Percentiles rank a stretch among this genome's conserved stretches.
Conservation (phyloP, 176 grass and related monocot genomes). For the Musa beccarii region DNA sequence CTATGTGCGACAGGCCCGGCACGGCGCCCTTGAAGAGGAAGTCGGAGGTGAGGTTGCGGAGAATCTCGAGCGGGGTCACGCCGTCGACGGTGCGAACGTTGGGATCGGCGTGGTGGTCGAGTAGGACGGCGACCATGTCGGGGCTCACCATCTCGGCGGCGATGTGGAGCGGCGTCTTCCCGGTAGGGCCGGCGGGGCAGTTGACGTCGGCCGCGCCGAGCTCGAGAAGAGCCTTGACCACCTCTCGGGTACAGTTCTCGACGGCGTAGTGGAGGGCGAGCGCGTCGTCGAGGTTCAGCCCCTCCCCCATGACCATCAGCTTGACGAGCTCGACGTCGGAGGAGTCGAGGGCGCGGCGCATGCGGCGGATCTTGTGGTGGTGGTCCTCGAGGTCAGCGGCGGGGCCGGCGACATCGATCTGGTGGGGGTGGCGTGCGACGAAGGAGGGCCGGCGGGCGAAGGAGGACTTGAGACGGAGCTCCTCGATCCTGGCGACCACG, state of each 20-base stretch:
- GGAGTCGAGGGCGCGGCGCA: conserved; percentile 91
- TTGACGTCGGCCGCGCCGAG: conserved; percentile 94
- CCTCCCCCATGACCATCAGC: conserved; percentile 99
- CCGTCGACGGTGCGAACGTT: conserved; percentile 97
- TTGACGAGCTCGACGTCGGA: conserved; percentile 98
- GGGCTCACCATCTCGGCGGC: conserved; percentile 99
- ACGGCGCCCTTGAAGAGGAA: conserved; percentile 98
- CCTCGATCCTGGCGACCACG: conserved; percentile 87
- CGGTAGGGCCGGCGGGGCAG: conserved; percentile 68
- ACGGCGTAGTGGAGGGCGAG: conserved; percentile 97
- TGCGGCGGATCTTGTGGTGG: conserved; percentile 97
- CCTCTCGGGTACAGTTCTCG: conserved; percentile 94
- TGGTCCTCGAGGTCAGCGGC: conserved; percentile 44
- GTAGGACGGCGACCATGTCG: conserved; percentile 96
- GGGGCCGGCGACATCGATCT: conserved; percentile 25
- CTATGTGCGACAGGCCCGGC: conserved; percentile 81
- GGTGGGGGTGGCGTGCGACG: conserved; percentile 28
- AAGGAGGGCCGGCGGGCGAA: conserved; percentile 65
- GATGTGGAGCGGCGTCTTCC: conserved; percentile 92
- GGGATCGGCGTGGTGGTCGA: conserved; percentile 95
- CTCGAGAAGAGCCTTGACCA: conserved; percentile 92
- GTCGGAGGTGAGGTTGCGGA: conserved; percentile 91
- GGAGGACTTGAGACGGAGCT: conserved; percentile 81
- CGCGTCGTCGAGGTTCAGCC: conserved; percentile 92
- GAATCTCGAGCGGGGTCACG: conserved; percentile 86